phyloP scores from a whole-genome alignment of 2,329 filamentous ascomycete species.

The Clonostachys rhizophaga region DNA sequence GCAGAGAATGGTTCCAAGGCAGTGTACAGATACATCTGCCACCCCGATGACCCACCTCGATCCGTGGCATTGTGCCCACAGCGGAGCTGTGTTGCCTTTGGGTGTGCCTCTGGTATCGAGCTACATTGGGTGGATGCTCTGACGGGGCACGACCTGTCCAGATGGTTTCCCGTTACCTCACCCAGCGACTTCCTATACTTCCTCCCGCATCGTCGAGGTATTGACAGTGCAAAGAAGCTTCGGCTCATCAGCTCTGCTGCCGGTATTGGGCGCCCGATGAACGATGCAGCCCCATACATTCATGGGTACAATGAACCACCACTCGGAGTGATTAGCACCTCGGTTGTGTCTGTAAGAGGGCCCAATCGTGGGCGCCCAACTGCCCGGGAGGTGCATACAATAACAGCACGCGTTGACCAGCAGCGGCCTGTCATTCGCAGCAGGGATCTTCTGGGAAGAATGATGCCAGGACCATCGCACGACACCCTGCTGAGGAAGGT shows the following conservation, averaged over 20 bases:
- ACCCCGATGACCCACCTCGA: slow-evolving; percentile 56
- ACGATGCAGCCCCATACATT: slow-evolving; percentile 9
- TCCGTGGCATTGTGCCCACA: slow-evolving; percentile 63
- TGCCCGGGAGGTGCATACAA: neutral
- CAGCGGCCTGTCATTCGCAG: neutral
- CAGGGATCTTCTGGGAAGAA: neutral
- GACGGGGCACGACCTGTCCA: slow-evolving; percentile 40
- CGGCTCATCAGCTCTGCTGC: slow-evolving; percentile 59
- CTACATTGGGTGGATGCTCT: slow-evolving; percentile 51
- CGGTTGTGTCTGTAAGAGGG: slow-evolving; percentile 8
- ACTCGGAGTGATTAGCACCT: slow-evolving; percentile 9
- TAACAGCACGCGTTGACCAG: neutral
- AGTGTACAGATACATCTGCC: slow-evolving; percentile 46
- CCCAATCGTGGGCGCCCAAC: neutral
- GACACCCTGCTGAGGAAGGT: slow-evolving; percentile 12
- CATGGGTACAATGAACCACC: slow-evolving; percentile 13
- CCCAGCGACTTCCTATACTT: slow-evolving; percentile 56
- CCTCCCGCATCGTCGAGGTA: slow-evolving; percentile 42
- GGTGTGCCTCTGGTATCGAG: slow-evolving; percentile 57
- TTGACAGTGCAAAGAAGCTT: slow-evolving; percentile 50
- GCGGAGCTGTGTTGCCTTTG: slow-evolving; percentile 56
- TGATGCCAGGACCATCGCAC: neutral
- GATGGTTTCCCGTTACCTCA: slow-evolving; percentile 50
- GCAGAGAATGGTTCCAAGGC: slow-evolving; percentile 20
- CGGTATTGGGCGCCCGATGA: slow-evolving; percentile 16